Evolutionary conservation across 371 early-diverging fungal species (phyloP).

Genomic region (Mucor irregularis): DNA sequence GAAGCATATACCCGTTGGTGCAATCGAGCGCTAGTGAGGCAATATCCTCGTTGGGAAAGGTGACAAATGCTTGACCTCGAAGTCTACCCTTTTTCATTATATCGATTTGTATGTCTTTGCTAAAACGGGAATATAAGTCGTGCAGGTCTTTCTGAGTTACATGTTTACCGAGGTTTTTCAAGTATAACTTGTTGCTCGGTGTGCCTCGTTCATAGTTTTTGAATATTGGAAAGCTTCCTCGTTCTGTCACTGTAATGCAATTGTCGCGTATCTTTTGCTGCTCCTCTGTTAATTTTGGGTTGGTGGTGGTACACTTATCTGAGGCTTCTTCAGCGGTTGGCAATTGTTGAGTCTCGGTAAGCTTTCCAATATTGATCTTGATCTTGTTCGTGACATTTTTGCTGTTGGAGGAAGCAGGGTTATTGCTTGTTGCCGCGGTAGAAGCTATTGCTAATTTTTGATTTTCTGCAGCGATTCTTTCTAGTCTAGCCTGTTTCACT

Average conservation of each 20-base stretch:
- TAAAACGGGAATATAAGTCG: conserved; percentile 28
- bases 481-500: conserved; percentile 20
- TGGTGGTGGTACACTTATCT: too few relatives aligned
- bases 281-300: conserved; percentile 2
- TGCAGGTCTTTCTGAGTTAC: conserved; percentile 31
- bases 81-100: conserved; percentile 39
- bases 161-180: conserved; percentile 44
- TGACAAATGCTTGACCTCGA: conserved; percentile 46
- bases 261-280: conserved; percentile 12
- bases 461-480: conserved; percentile 24
- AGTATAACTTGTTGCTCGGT: conserved; percentile 29
- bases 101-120: conserved; percentile 21
- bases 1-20: conserved; percentile 32
- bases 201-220: conserved; percentile 32
- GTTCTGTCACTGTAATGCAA: conserved; percentile 17
- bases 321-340: neutral
- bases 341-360: neutral
- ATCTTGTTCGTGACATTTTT: neutral
- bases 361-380: conserved; percentile 12
- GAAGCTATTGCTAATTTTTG: conserved; percentile 15
- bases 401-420: neutral
- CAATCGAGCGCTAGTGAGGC: conserved; percentile 35
- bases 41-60: conserved; percentile 13
- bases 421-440: neutral
- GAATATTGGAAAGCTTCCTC: conserved; percentile 28